Conservation (phyloP, 108 stramenopile genomes). For the Cyclostephanos invisitatus region DNA sequence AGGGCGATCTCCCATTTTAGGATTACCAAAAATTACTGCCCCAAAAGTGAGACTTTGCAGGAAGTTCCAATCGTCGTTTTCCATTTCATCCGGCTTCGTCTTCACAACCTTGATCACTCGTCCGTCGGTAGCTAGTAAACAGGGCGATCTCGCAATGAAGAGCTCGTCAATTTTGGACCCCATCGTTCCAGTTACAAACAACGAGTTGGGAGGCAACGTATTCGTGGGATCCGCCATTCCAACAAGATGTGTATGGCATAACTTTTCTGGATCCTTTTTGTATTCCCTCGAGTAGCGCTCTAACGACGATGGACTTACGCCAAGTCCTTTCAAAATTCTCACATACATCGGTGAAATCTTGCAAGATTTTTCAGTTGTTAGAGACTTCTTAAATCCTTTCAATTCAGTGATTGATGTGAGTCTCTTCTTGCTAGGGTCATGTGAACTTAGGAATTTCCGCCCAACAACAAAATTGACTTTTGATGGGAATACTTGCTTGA, state of each 20-base stretch:
- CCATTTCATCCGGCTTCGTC: conserved; percentile 55
- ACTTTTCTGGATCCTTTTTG: conserved; percentile 15
- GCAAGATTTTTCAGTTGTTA: conserved; percentile 13
- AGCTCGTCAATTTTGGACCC: conserved; percentile 12
- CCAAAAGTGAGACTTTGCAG: conserved; percentile 50
- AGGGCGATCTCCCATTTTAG: conserved; percentile 18
- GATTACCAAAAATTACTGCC: conserved; percentile 39
- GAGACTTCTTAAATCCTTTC: conserved; percentile 9
- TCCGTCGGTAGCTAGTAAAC: conserved; percentile 36
- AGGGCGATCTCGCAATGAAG: conserved; percentile 57
- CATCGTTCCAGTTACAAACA: conserved; percentile 52
- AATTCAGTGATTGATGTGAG: conserved; percentile 5
- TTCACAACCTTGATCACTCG: conserved; percentile 34
- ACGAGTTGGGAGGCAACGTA: conserved; percentile 40
- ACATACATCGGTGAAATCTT: conserved; percentile 40
- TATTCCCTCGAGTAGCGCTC: conserved; percentile 20
- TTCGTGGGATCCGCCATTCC: conserved; percentile 61
- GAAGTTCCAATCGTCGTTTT: conserved; percentile 44
- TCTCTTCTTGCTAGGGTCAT: conserved; percentile 4
- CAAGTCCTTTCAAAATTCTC: conserved; percentile 26
- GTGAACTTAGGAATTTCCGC: conserved; percentile 2
- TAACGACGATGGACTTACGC: conserved; percentile 18
- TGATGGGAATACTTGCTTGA: conserved; percentile 23
- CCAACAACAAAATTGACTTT: neutral
- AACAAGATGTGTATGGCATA: conserved; percentile 49